Evolutionary conservation across 176 grass and related monocot genomes (phyloP).

Genomic region (Oryza meridionalis): DNA sequence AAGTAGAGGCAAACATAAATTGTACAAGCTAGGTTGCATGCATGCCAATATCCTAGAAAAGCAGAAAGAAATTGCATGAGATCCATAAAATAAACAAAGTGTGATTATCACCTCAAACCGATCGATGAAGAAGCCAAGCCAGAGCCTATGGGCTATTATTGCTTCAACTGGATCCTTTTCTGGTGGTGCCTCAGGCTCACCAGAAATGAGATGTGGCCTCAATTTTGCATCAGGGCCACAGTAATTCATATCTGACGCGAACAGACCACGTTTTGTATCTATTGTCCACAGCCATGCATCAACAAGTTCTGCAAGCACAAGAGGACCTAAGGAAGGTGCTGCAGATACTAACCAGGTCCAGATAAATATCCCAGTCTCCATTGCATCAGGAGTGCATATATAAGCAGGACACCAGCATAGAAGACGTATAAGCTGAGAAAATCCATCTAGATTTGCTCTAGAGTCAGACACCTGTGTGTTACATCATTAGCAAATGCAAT

Average conservation of each 20-base stretch:
- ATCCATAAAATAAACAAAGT: constrained; percentile 43
- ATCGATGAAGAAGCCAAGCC: constrained; percentile 99
- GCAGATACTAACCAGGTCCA: constrained; percentile 99
- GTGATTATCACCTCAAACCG: constrained; percentile 87
- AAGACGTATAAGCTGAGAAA: constrained; percentile 94
- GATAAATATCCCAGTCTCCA: constrained; percentile 99
- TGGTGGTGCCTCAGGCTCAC: constrained; percentile 82
- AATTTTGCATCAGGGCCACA: constrained; percentile 93
- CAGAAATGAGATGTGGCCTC: constrained; percentile 93
- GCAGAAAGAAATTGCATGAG: constrained; percentile 15
- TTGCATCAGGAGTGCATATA: constrained; percentile 93
- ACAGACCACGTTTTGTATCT: constrained; percentile 94
- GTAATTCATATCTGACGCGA: constrained; percentile 97
- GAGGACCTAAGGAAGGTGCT: constrained; percentile 83
- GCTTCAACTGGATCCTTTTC: constrained; percentile 95
- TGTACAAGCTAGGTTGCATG: background rate
- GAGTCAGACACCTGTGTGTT: constrained; percentile 68
- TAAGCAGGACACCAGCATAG: constrained; percentile 99
- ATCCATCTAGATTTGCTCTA: constrained; percentile 83
- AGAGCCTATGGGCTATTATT: constrained; percentile 91
- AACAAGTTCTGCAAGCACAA: constrained; percentile 94
- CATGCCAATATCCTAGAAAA: background rate
- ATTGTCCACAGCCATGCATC: constrained; percentile 99
- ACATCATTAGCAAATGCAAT: constrained; percentile 37
- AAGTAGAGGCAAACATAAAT: background rate